phyloP scores from a whole-genome alignment of 2,329 filamentous ascomycete species.

The Colletotrichum musicola region DNA sequence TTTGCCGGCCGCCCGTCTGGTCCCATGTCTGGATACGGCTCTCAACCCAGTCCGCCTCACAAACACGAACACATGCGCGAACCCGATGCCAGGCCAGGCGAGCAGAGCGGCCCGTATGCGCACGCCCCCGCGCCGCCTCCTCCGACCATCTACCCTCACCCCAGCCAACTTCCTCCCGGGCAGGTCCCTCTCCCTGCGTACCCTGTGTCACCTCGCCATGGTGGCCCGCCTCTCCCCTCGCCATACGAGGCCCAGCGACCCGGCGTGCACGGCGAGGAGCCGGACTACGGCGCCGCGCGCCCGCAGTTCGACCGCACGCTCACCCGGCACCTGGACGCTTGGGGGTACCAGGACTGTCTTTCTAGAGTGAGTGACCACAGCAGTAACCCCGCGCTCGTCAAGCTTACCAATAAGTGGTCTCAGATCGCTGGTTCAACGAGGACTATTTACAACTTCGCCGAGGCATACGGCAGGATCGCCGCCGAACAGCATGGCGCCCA shows the following conservation, averaged over 20 bases:
- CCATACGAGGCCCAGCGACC: constrained; percentile 62
- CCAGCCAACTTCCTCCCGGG: constrained; percentile 58
- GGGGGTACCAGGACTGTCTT: constrained; percentile 66
- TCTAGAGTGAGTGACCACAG: constrained; percentile 61
- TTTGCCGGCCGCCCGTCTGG: constrained; percentile 54
- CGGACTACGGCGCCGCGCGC: constrained; percentile 55
- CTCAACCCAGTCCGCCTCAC: constrained; percentile 57
- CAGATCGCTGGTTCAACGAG: constrained; percentile 66
- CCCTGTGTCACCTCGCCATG: constrained; percentile 65
- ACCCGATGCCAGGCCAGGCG: constrained; percentile 51
- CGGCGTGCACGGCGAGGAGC: constrained; percentile 58
- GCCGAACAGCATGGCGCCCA: constrained; percentile 68
- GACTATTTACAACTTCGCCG: constrained; percentile 69
- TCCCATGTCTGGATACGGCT: constrained; percentile 53
- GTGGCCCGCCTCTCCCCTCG: constrained; percentile 55
- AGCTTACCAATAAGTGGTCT: constrained; percentile 34
- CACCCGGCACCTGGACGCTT: constrained; percentile 64
- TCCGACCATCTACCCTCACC: constrained; percentile 35
- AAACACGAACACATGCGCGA: constrained; percentile 55
- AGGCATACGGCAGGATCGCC: constrained; percentile 66
- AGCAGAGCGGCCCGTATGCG: constrained; percentile 53
- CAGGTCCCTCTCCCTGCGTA: constrained; percentile 64
- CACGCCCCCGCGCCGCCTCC: constrained; percentile 38
- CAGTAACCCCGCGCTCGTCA: constrained; percentile 42
- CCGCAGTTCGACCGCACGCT: constrained; percentile 60